phyloP scores from a whole-genome alignment of 129 eudicot genomes.

The Helianthus tuberosus region DNA sequence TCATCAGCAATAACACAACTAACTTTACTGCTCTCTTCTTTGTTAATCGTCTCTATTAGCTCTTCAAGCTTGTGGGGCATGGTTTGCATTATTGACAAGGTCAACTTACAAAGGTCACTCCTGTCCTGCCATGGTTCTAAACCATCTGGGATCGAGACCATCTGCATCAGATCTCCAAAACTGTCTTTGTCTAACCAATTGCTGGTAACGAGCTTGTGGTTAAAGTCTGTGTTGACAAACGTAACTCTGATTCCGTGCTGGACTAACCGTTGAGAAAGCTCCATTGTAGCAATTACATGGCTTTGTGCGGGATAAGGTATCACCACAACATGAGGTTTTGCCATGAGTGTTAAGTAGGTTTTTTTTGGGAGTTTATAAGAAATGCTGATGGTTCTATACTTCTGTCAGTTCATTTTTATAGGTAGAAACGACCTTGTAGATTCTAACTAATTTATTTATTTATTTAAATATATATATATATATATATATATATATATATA shows the following conservation, averaged over 20 bases:
- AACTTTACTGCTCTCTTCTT: constrained; percentile 16
- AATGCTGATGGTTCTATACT: too few relatives aligned
- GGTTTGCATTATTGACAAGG: constrained; percentile 15
- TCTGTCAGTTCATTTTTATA: too few relatives aligned
- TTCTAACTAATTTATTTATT: too few relatives aligned
- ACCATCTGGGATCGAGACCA: constrained; percentile 65
- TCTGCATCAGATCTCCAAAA: constrained; percentile 22
- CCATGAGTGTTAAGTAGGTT: constrained; percentile 21
- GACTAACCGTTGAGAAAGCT: too few relatives aligned
- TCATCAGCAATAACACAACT: constrained; percentile 56
- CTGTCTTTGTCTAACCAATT: constrained; percentile 29
- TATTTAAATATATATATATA: too few relatives aligned
- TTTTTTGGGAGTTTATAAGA: not conserved
- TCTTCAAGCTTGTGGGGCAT: constrained; percentile 45
- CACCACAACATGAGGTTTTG: constrained; percentile 38
- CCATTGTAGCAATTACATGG: constrained; percentile 30
- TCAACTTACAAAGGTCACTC: constrained; percentile 33
- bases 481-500: too few relatives aligned
- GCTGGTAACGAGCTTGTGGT: constrained; percentile 7
- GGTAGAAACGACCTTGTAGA: too few relatives aligned
- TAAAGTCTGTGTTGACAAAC: too few relatives aligned
- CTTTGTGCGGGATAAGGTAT: constrained; percentile 76
- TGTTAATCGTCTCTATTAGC: constrained; percentile 43
- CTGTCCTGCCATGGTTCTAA: constrained; percentile 59
- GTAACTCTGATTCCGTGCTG: too few relatives aligned